Percentiles rank a stretch among this genome's conserved stretches.
These are phyloP conservation scores for Umbilicaria muhlenbergii DNA, from an alignment of 495 filamentous ascomycete genomes.

Conservation along the genomic window DNA sequence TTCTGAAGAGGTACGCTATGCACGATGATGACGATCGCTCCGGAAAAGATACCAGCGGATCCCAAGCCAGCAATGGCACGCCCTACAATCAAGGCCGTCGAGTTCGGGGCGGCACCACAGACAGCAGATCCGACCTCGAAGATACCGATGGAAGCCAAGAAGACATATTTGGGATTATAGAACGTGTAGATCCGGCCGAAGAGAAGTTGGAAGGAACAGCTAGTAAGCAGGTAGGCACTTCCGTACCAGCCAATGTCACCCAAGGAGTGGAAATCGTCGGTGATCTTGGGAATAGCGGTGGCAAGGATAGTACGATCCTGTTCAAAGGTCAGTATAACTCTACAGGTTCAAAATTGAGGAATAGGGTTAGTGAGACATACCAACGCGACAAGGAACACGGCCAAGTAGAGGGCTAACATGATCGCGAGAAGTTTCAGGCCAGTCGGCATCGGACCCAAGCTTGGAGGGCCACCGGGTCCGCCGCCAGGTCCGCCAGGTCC, in stretches of 20 bases:
- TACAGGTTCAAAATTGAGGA: constrained; percentile 10
- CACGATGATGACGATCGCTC: constrained; percentile 38
- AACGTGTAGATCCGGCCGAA: constrained; percentile 69
- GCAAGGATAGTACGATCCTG: constrained; percentile 48
- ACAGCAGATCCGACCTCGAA: constrained; percentile 53
- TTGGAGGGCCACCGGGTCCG: too few relatives aligned
- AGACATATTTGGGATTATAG: constrained; percentile 43
- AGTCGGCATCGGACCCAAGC: too few relatives aligned
- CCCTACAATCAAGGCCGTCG: constrained; percentile 55
- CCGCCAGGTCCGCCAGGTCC: too few relatives aligned
- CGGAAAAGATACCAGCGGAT: constrained; percentile 34
- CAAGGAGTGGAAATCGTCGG: constrained; percentile 49
- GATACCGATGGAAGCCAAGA: constrained; percentile 29
- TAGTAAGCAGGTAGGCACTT: constrained; percentile 51
- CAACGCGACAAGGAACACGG: constrained; percentile 22
- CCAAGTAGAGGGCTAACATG: constrained; percentile 17
- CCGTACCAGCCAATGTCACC: constrained; percentile 52
- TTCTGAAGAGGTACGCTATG: constrained; percentile 34
- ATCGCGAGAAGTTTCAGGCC: constrained; percentile 9
- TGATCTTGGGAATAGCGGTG: constrained; percentile 58
- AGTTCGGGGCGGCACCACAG: constrained; percentile 57
- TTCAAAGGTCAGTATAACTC: not conserved
- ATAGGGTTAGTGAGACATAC: constrained; percentile 17
- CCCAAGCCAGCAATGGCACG: constrained; percentile 32
- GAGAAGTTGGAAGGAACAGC: constrained; percentile 50